Base-by-base conservation (phyloP, 352 stramenopile genomes). In the Phytophthora citrophthora region DNA sequence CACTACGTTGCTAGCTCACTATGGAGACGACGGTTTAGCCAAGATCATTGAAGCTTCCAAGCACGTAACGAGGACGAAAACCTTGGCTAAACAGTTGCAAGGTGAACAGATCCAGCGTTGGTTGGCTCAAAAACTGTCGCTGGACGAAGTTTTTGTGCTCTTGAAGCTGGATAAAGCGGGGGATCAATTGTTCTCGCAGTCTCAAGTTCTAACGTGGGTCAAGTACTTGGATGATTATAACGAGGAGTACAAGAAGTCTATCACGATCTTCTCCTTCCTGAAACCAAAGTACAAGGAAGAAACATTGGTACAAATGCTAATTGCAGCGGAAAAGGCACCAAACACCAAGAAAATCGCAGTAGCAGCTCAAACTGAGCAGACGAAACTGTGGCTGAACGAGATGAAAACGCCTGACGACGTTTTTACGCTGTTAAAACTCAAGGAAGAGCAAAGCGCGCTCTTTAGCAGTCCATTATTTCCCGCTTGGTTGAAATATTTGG, bases 11-110 rank as follows among this genome's bases (percentile, higher is more conserved):
- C 50, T 51, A 3, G 9, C 31, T 6, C 32, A 54, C 6, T 67
- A 61, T 26, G 41, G 13, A 6, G 59, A 61, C 36, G 12, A 45
- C 26, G 59, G 24, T 26, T n/a, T 61, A 20, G 50, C 59, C 13
- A 67, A 53, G 34, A 60, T 66, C 32, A 54, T 66, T 16, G 58
- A 61, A 41, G 34, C 41, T 39, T 51, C 59, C 16, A 55, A 55
- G 32, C 20, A 29, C 16, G 18, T 55, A 4, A 10, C 48, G 1
- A 26, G 11, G 11, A 43, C 39, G n/a, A 23, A 31, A n/a, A 27
- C 2, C 5, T 29, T 60, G 4, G 58, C 58, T 5, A 66, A 60
- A 18, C 31, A n/a, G 3, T 7, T 66, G n/a, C 31, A 67, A 23
- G 16, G 16, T 2, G 59, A 67, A 24, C 59, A 61, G 32, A 20